Percentiles rank a stretch among this genome's conserved stretches.
Evolutionary conservation across 106 monocot genomes (phyloP).

Genomic region (Alisma plantagoaquatica): DNA sequence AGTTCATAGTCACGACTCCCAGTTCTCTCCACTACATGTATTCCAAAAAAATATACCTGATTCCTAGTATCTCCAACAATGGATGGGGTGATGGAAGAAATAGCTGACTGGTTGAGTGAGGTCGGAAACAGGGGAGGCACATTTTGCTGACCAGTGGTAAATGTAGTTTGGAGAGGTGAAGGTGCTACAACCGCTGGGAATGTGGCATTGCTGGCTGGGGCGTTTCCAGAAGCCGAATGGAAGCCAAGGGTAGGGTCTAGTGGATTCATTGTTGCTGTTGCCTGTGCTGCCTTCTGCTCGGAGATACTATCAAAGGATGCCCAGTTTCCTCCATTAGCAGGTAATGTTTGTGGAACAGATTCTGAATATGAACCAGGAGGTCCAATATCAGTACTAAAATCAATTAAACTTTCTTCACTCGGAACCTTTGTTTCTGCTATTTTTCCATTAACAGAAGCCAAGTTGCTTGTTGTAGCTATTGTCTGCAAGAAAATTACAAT

Average conservation of each 20-base stretch:
- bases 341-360: conserved; percentile 13
- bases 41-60: conserved; percentile 51
- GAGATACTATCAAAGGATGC: conserved; percentile 45
- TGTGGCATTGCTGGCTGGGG: conserved; percentile 17
- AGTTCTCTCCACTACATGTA: too few relatives aligned
- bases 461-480: conserved; percentile 47
- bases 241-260: conserved; percentile 38
- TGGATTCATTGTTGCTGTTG: conserved; percentile 17
- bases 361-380: conserved; percentile 29
- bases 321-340: conserved; percentile 40
- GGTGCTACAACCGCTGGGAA: conserved; percentile 12
- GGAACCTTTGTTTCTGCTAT: conserved; percentile 40
- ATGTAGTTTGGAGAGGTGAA: conserved; percentile 16
- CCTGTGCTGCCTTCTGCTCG: conserved; percentile 26
- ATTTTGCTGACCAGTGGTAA: conserved; percentile 23
- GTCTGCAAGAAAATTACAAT: conserved; percentile 24
- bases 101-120: conserved; percentile 9
- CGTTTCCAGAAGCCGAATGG: conserved; percentile 23
- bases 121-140: conserved; percentile 5
- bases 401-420: conserved; percentile 60
- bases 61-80: conserved; percentile 18
- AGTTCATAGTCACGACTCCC: background rate
- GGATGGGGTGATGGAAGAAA: conserved; percentile 11
- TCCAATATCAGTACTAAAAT: conserved; percentile 60
- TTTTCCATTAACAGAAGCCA: conserved; percentile 33